Conservation (phyloP, 306 rosid genomes). For the Rubus idaeus region DNA sequence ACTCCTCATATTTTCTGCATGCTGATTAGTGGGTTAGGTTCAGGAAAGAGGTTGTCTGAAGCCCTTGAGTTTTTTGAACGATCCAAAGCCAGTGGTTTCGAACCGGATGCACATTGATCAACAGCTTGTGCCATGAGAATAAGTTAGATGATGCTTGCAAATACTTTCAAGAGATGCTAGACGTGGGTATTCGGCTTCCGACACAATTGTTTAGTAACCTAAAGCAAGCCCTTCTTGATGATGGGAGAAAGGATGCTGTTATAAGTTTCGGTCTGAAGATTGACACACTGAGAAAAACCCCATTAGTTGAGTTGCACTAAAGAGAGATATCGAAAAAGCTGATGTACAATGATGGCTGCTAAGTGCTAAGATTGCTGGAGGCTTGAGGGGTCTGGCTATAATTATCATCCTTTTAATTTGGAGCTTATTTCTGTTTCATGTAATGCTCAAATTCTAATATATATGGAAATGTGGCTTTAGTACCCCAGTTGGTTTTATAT, state of each 20-base stretch:
- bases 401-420: background rate
- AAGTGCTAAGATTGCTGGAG: background rate
- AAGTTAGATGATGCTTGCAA: conserved; percentile 74
- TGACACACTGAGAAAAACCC: conserved; percentile 61
- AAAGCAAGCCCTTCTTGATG: conserved; percentile 54
- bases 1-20: conserved; percentile 74
- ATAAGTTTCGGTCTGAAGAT: conserved; percentile 41
- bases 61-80: conserved; percentile 60
- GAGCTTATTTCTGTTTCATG: background rate
- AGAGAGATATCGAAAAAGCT: background rate
- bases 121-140: conserved; percentile 53
- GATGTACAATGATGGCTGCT: background rate
- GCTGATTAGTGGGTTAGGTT: conserved; percentile 77
- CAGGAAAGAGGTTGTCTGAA: conserved; percentile 65
- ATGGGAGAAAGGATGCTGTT: conserved; percentile 48
- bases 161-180: conserved; percentile 76
- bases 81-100: conserved; percentile 56
- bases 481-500: background rate
- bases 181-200: conserved; percentile 75
- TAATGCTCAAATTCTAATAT: background rate
- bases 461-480: background rate
- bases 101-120: conserved; percentile 49
- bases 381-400: background rate
- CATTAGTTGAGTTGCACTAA: conserved; percentile 28
- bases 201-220: conserved; percentile 57